These are phyloP conservation scores for Sclerotinia nivalis DNA, from an alignment of 2,329 filamentous ascomycete species.

Conservation along the genomic window DNA sequence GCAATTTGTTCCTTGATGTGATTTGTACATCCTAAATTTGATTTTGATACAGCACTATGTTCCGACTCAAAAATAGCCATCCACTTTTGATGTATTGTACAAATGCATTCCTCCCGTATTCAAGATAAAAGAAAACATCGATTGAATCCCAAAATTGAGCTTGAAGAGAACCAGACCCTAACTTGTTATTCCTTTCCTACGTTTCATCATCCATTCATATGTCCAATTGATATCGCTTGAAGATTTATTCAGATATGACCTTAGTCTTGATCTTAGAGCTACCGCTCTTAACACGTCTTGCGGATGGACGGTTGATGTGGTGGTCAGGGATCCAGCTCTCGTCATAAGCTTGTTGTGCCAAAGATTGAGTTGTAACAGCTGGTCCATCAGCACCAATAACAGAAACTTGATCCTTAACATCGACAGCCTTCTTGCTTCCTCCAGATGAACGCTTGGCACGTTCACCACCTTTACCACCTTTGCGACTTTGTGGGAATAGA, in stretches of 20 bases:
- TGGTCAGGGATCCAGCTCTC: constrained; percentile 48
- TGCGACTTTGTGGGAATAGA: constrained; percentile 89
- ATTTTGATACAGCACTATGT: constrained; percentile 13
- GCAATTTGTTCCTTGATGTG: neutral
- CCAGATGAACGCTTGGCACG: constrained; percentile 59
- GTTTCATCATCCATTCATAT: constrained; percentile 5
- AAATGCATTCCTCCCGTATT: constrained; percentile 3
- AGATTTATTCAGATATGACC: constrained; percentile 22
- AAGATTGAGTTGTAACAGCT: constrained; percentile 39
- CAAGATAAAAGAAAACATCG: neutral
- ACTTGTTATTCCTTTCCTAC: constrained; percentile 8
- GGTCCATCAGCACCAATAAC: constrained; percentile 59
- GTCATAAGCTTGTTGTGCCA: constrained; percentile 40
- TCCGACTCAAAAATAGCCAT: constrained; percentile 1
- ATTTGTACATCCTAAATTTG: constrained; percentile 18
- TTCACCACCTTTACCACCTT: constrained; percentile 41
- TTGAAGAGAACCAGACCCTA: neutral
- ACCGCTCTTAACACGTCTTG: constrained; percentile 64
- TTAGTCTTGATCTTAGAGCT: constrained; percentile 33
- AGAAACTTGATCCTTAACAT: constrained; percentile 54
- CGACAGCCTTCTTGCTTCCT: constrained; percentile 68
- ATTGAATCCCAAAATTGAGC: neutral
- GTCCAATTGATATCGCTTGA: neutral
- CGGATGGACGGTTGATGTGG: constrained; percentile 84
- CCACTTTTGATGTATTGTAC: constrained; percentile 22